These are phyloP conservation scores for Nelumbo lutea DNA, from an alignment of 164 flowering plant genomes.

Conservation along the genomic window DNA sequence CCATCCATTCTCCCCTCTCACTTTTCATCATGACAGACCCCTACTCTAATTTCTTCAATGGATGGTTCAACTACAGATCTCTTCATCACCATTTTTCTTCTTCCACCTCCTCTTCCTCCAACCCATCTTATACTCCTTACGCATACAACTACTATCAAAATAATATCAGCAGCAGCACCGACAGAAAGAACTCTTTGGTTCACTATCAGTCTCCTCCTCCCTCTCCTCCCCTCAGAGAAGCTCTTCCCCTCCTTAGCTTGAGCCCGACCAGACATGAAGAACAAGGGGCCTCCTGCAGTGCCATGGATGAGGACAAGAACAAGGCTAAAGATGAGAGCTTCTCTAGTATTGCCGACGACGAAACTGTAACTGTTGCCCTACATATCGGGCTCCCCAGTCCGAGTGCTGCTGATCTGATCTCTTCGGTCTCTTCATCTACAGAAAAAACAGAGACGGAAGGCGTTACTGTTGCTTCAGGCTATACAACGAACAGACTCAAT, in stretches of 20 bases:
- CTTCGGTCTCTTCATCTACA: conserved; percentile 29
- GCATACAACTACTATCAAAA: conserved; percentile 20
- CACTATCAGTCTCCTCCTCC: conserved; percentile 35
- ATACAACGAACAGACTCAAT: conserved; percentile 39
- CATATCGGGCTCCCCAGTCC: conserved; percentile 68
- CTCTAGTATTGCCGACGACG: conserved; percentile 27
- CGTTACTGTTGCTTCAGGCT: conserved; percentile 30
- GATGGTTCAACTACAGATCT: conserved; percentile 39
- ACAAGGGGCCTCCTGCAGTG: conserved; percentile 20
- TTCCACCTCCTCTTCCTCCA: conserved; percentile 26
- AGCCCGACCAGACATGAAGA: conserved; percentile 57
- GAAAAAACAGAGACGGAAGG: conserved; percentile 30
- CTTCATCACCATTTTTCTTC: conserved; percentile 18
- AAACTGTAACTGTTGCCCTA: conserved; percentile 45
- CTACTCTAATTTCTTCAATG: conserved; percentile 51
- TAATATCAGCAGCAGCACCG: conserved; percentile 12
- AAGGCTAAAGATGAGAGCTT: conserved; percentile 21
- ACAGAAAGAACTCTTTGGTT: conserved; percentile 7
- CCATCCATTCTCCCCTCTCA: conserved; percentile 14
- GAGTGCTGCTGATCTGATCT: conserved; percentile 35
- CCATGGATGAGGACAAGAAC: conserved; percentile 40
- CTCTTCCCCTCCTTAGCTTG: conserved; percentile 71
- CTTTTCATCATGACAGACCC: conserved; percentile 56
- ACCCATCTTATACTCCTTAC: conserved; percentile 23
- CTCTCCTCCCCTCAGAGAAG: conserved; percentile 77